Evolutionary conservation across 2,329 filamentous ascomycete species (phyloP).

Genomic region (Pseudogymnoascus sp.): DNA sequence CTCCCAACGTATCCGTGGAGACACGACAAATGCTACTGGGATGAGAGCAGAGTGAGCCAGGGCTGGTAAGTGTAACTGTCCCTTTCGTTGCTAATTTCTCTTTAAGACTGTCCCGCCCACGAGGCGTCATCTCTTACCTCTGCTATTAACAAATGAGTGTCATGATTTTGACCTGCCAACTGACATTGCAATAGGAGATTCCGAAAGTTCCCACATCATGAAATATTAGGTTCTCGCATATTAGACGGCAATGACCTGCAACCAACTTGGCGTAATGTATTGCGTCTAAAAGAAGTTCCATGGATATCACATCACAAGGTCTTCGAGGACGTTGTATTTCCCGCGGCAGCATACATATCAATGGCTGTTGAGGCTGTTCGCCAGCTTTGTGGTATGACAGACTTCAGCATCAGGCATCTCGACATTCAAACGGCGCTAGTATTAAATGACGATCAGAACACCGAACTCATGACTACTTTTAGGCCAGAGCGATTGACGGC

Average conservation of each 20-base stretch:
- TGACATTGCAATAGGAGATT: conserved; percentile 29
- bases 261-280: conserved; percentile 25
- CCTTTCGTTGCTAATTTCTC: background rate
- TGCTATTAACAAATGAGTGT: no score
- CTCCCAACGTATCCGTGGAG: conserved; percentile 49
- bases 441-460: conserved; percentile 15
- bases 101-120: background rate
- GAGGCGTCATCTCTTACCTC: no score
- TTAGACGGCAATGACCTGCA: conserved; percentile 18
- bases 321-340: conserved; percentile 43
- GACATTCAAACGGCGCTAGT: conserved; percentile 23
- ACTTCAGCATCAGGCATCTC: conserved; percentile 19
- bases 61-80: conserved; percentile 24
- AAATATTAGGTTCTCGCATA: conserved; percentile 38
- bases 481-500: conserved; percentile 19
- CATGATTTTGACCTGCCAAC: conserved; percentile 11
- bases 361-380: conserved; percentile 41
- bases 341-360: conserved; percentile 41
- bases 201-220: conserved; percentile 37
- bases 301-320: conserved; percentile 47
- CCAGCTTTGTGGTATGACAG: conserved; percentile 21
- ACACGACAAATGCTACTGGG: conserved; percentile 43
- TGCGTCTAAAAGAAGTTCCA: conserved; percentile 36
- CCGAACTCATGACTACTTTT: conserved; percentile 24
- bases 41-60: conserved; percentile 42